Base-by-base conservation (phyloP, 371 early-diverging fungal genomes). In the Saksenaea oblongispora region DNA sequence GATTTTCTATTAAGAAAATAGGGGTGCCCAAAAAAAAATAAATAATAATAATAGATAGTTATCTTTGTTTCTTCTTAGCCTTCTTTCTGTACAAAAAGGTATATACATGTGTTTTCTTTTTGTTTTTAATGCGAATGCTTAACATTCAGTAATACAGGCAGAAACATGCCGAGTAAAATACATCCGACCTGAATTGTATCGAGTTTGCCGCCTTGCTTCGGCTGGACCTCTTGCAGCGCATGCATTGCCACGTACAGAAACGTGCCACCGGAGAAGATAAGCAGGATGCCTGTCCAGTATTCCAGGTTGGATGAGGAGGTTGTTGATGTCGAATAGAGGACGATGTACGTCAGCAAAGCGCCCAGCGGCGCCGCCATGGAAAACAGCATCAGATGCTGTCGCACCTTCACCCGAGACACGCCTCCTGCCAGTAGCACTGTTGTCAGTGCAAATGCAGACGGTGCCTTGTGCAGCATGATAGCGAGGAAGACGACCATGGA, bases 391-490 rank as follows among this genome's bases (percentile, higher is more conserved):
- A 98, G 79, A 71, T 93, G 92, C 34, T 89, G 78, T 13, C 91
- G 86, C 15, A 96, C 85, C 39, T 78, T 78, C 10, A 83, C 73
- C 36, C 89, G 76, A 1, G 88, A 76, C 62, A 84, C 74, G 10
- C 94, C 93, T 55, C 86, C 89, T 60, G 84, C 84, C 61, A 96
- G 76, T 26, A 97, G 78, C 14, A 93, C 89, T 1, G 95, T 92
- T 13, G 92, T 84, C 10, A 96, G 83, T 0, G 95, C 97, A 79
- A 98, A 95, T 0, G 97, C 94, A 1, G 95, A 88, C 3, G 98
- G 97, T 1, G 94, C 96, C 74, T 98, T 98, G 85, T 98, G 98
- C 31, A 98, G 84, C 86, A 96, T 89, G 62, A 98, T 93, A n/a
- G 98, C 98, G 28, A 96, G 62, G 66, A 97, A 98, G 5, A 98